Evolutionary conservation across 768 basidiomycete species (phyloP), one percentile per base, ranked within the genome.

Genomic region (Filobasidium floriforme): DNA sequence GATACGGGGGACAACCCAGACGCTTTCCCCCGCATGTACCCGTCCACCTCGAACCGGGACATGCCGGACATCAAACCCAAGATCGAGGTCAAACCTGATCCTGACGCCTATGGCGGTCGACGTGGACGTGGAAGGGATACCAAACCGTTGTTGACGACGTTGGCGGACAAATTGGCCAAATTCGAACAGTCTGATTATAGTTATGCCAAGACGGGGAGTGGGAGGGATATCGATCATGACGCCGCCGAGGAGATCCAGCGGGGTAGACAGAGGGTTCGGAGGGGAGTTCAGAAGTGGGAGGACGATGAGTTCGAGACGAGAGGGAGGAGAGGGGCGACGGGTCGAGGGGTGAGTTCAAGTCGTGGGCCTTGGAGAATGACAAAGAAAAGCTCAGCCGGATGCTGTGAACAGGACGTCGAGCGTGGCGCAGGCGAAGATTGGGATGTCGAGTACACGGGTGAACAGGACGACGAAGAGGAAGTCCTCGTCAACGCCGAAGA

Each of bases 401-500:
- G 46, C 5, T 12, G 12, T 22, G 15, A 7, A 5, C 59, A 65
- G 64, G 64, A 59, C 18, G 59, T 65, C 15, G 64, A 65, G 43
- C 57, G 64, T 43, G 64, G 57, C 2, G 54, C 54, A 28, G 54
- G 26, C 14, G 64, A 65, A 9, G 57, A 65, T 40, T 57, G 59
- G 59, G 64, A 65, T 29, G 43, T 65, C 6, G 64, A 65, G 29
- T 59, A 65, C 40, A 60, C 46, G 19, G 64, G 59, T 18, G 64
- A 65, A 22, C 57, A 59, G 10, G 64, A 57, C 12, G 64, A 65
- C 41, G 64, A 65, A 22, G 64, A 65, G 24, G 64, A 65, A 40
- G 64, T 51, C 26, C 57, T 60, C 5, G 64, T 65, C 26, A 59
- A 59, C 24, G 64, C 59, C 7, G 64, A 65, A 24, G 64, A 65